Evolutionary conservation across 2,329 filamentous ascomycete species (phyloP), one percentile per base, ranked within the genome.

Genomic region (Xylariomycetidae sp.): DNA sequence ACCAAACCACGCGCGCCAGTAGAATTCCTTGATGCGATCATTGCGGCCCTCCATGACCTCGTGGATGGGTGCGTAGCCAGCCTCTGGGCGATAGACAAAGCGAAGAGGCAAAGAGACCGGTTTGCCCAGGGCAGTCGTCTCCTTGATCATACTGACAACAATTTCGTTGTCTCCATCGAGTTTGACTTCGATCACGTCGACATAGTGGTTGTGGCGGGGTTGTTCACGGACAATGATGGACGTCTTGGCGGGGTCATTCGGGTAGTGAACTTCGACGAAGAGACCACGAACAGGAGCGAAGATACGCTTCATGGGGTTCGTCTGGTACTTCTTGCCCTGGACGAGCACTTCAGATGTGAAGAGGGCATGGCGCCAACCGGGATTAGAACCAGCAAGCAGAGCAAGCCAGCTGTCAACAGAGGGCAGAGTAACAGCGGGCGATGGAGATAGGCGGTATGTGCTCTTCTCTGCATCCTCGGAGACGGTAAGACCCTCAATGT

Each of bases 11-110:
- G 93, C 82, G 49, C 82, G 81, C 79, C 94, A 98, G 73, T 98
- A 98, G 61, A 98, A 98, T 62, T 95, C 86, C 72, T 98, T 98
- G 71, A 98, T 96, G 45, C 87, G 85, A 57, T 98, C 90, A 58
- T 98, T 98, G 55, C 92, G 87, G 35, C 78, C 83, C 22, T 88
- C 77, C 92, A 98, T 98, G 43, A 96, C 84, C 62, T 98, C 92
- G 41, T 83, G 83, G 48, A 98, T 95, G 13, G 92, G 92, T n/a
- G 93, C 90, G 57, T 95, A 98, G 19, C 92, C 92, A 36, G 87
- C 83, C 62, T 96, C 90, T 2, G 92, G 92, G 57, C 89, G 85
- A 65, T 98, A 98, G 5, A 76, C 86, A 68, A 96, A 96, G 56
- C 81, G 78, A 46, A 98, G 79, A 15, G 85, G 82, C 37, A 98